Conservation (phyloP, 257 asterid genomes). For the Solanum sejunctum region DNA sequence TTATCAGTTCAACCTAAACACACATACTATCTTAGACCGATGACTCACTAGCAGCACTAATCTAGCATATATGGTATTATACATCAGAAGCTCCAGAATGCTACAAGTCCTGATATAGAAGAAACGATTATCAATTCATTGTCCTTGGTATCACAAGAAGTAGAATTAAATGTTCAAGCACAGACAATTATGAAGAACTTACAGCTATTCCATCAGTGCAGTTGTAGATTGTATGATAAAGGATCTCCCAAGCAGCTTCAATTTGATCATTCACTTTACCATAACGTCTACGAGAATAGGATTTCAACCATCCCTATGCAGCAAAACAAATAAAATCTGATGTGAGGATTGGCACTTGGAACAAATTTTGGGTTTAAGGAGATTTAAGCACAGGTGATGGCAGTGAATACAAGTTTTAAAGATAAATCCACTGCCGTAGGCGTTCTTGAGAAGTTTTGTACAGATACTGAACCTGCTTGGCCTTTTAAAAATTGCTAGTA, state of each 20-base stretch:
- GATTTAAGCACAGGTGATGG: not conserved
- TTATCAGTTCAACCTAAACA: not conserved
- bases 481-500: not conserved
- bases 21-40: not conserved
- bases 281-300: conserved; percentile 75
- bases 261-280: conserved; percentile 55
- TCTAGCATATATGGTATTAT: not conserved
- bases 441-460: not conserved
- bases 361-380: not conserved
- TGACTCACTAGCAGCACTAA: not conserved
- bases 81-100: not conserved
- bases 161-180: not conserved
- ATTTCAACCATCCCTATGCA: conserved; percentile 76
- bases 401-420: not conserved
- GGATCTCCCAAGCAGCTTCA: conserved; percentile 84
- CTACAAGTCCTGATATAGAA: not conserved
- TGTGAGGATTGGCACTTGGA: not conserved
- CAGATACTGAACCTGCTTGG: not conserved
- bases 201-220: conserved; percentile 96
- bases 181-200: conserved; percentile 11
- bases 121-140: not conserved
- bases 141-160: not conserved
- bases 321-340: not conserved
- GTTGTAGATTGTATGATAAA: conserved; percentile 71
- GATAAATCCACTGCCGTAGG: not conserved